Conservation (phyloP, 306 rosid species). For the Glycine soja region DNA sequence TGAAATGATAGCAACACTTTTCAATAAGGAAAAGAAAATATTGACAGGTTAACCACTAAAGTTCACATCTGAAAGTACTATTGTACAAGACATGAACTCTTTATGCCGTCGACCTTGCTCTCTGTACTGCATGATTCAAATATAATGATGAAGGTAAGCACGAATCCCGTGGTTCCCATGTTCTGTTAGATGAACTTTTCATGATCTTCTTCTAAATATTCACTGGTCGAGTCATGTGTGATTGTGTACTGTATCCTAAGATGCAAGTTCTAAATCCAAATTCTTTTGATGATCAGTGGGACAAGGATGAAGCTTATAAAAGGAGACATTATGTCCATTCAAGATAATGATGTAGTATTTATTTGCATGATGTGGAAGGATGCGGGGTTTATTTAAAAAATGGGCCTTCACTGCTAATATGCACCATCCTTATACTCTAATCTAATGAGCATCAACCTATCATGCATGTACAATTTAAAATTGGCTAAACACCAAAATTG, state of each 20-base stretch:
- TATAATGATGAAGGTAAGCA: neutral
- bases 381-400: neutral
- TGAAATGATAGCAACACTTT: slow-evolving; percentile 38
- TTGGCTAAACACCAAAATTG: neutral
- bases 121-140: slow-evolving; percentile 12
- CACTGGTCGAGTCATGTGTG: neutral
- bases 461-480: neutral
- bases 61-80: slow-evolving; percentile 41
- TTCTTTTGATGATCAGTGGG: neutral
- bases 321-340: neutral
- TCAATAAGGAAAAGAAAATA: slow-evolving; percentile 10
- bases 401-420: neutral
- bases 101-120: slow-evolving; percentile 15
- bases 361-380: slow-evolving; percentile 1
- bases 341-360: slow-evolving; percentile 6
- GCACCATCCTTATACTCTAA: neutral
- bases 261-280: slow-evolving; percentile 1
- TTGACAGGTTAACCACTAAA: slow-evolving; percentile 40
- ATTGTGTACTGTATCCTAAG: neutral
- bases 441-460: neutral
- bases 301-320: neutral
- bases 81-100: slow-evolving; percentile 25
- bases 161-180: neutral
- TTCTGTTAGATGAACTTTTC: slow-evolving; percentile 6
- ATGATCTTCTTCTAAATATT: slow-evolving; percentile 8